Conservation (phyloP, 2,329 filamentous ascomycete species). For the Penicillium capsulatum region DNA sequence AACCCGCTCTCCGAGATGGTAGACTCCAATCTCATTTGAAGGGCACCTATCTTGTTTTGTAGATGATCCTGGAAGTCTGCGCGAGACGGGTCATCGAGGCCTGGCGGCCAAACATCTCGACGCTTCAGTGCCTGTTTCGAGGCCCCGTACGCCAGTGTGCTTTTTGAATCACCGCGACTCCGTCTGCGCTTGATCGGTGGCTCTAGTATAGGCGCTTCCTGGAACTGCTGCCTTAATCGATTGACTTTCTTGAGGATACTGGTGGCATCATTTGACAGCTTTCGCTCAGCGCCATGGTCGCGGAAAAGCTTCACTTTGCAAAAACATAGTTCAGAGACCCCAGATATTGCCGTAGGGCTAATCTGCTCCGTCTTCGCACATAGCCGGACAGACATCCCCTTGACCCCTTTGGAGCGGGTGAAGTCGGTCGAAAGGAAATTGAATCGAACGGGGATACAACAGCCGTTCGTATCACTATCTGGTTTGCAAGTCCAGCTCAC, state of each 20-base stretch:
- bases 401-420: slow-evolving; percentile 93
- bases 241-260: slow-evolving; percentile 92
- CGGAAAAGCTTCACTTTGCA: slow-evolving; percentile 94
- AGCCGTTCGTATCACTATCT: slow-evolving; percentile 61
- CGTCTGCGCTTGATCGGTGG: slow-evolving; percentile 56
- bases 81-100: too few relatives aligned
- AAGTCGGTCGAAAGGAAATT: slow-evolving; percentile 98
- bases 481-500: slow-evolving; percentile 74
- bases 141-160: slow-evolving; percentile 40
- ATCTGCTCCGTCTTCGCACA: slow-evolving; percentile 79
- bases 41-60: slow-evolving; percentile 37
- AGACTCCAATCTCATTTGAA: slow-evolving; percentile 36
- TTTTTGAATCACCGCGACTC: too few relatives aligned
- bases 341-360: slow-evolving; percentile 22
- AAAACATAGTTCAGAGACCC: slow-evolving; percentile 67
- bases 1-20: slow-evolving; percentile 11
- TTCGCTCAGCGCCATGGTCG: slow-evolving; percentile 87
- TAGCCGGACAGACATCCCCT: slow-evolving; percentile 84
- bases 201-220: slow-evolving; percentile 68
- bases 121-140: slow-evolving; percentile 36
- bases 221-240: slow-evolving; percentile 66
- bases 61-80: slow-evolving; percentile 31
- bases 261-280: slow-evolving; percentile 83
- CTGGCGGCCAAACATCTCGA: too few relatives aligned
- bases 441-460: slow-evolving; percentile 83